Evolutionary conservation across 192 early-diverging fungal genomes (phyloP).

Genomic region (Backusella sp.): DNA sequence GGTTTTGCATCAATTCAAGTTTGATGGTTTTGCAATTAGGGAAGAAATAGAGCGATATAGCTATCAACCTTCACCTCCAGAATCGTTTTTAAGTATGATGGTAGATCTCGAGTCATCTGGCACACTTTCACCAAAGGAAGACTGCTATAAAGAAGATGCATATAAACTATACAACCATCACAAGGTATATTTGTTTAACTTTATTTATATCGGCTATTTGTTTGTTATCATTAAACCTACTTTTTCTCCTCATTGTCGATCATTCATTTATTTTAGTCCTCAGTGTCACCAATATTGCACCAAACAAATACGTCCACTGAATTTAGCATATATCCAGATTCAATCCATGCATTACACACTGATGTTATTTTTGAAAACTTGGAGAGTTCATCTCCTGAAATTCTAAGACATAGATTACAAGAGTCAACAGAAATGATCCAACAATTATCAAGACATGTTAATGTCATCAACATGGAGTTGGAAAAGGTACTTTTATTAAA

Average conservation of each 20-base stretch:
- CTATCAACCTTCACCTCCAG: not conserved
- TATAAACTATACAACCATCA: not conserved
- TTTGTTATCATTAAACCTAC: not conserved
- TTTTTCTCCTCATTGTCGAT: slow-evolving; percentile 1
- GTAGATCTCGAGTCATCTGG: slow-evolving; percentile 1
- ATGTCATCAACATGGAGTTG: not conserved
- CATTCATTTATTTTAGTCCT: slow-evolving; percentile 1
- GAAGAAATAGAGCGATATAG: not conserved
- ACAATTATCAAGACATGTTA: not conserved
- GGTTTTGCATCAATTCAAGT: not conserved
- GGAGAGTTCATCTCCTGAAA: not conserved
- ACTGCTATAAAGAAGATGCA: not conserved
- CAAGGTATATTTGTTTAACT: not conserved
- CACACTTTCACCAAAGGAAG: slow-evolving; percentile 6
- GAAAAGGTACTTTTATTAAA: not conserved
- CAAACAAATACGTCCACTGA: not conserved
- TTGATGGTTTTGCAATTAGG: not conserved
- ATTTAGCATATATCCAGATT: not conserved
- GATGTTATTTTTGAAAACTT: not conserved
- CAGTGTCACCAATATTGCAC: not conserved
- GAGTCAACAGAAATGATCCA: not conserved
- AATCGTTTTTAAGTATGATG: slow-evolving; percentile 4
- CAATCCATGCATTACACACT: not conserved
- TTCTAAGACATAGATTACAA: not conserved
- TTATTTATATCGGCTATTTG: not conserved